These are phyloP conservation scores for Cucurbita pepo DNA, from an alignment of 306 rosid genomes.

Conservation along the genomic window DNA sequence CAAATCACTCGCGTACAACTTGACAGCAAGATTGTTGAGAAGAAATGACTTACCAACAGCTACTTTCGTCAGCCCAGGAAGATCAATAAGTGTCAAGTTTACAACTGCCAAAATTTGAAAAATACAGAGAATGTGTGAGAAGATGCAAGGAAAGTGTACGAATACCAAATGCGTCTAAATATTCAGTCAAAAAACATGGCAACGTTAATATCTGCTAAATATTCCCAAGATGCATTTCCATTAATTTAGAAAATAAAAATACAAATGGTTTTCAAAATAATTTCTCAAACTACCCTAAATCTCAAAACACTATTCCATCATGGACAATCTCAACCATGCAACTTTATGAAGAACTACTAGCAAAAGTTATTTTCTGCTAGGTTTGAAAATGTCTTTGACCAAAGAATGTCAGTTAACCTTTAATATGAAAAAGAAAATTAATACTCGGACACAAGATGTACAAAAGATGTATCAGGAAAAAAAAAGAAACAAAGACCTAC, in stretches of 20 bases:
- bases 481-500: slow-evolving; percentile 21
- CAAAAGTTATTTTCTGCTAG: neutral
- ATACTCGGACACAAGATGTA: neutral
- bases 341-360: neutral
- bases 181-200: neutral
- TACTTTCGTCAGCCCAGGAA: slow-evolving; percentile 94
- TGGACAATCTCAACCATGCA: neutral
- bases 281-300: neutral
- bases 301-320: neutral
- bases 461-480: neutral
- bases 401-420: neutral
- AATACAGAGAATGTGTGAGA: neutral
- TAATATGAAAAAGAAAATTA: neutral
- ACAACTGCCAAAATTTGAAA: slow-evolving; percentile 57
- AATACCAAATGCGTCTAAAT: neutral
- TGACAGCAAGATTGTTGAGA: too few relatives aligned
- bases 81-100: slow-evolving; percentile 87
- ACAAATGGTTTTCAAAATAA: neutral
- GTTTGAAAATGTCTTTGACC: neutral
- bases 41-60: slow-evolving; percentile 62
- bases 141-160: neutral
- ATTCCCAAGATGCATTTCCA: neutral
- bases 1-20: too few relatives aligned
- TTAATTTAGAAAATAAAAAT: neutral
- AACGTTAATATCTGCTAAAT: neutral